A percentile compares a stretch with the other conserved stretches of the same genome.
Evolutionary conservation across 257 asterid genomes (phyloP).

Genomic region (Mentha longifolia): DNA sequence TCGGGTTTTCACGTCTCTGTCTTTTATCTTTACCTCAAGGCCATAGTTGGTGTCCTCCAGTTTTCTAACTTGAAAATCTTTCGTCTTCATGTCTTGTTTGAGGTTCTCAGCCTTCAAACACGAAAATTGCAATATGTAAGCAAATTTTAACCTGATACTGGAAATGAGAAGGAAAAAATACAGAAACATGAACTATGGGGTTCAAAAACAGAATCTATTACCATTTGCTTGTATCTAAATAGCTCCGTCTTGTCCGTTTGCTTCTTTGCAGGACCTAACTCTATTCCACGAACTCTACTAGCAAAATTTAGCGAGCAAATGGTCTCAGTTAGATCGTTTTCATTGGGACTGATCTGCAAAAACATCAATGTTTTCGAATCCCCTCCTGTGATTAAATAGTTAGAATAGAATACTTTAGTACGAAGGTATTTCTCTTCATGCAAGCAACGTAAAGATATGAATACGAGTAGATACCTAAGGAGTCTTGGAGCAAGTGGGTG

Average conservation of each 20-base stretch:
- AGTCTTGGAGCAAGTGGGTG: slow-evolving; percentile 98
- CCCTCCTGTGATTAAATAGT: slow-evolving; percentile 62
- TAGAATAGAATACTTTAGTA: background rate
- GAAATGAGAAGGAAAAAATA: background rate
- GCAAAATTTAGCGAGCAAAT: slow-evolving; percentile 96
- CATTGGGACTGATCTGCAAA: slow-evolving; percentile 97
- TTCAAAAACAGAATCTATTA: slow-evolving; percentile 31
- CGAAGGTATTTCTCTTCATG: background rate
- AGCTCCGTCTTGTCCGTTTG: slow-evolving; percentile 84
- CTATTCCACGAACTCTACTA: slow-evolving; percentile 93
- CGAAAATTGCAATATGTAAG: slow-evolving; percentile 12
- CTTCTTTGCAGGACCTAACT: slow-evolving; percentile 94
- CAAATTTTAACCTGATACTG: background rate
- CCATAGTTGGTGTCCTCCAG: slow-evolving; percentile 88
- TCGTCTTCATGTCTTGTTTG: slow-evolving; percentile 78
- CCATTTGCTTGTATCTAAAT: slow-evolving; percentile 84
- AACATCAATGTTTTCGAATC: slow-evolving; percentile 96
- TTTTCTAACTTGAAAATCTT: slow-evolving; percentile 74
- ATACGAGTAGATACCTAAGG: slow-evolving; percentile 62
- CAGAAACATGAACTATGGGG: slow-evolving; percentile 1
- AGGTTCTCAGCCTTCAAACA: slow-evolving; percentile 70
- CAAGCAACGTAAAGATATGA: background rate
- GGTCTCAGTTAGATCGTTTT: slow-evolving; percentile 79
- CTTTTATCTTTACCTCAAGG: slow-evolving; percentile 77
- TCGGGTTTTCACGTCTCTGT: slow-evolving; percentile 71